Evolutionary conservation across 129 eudicot genomes (phyloP), one percentile per base, ranked within the genome.

Genomic region (Cynara cardunculus): DNA sequence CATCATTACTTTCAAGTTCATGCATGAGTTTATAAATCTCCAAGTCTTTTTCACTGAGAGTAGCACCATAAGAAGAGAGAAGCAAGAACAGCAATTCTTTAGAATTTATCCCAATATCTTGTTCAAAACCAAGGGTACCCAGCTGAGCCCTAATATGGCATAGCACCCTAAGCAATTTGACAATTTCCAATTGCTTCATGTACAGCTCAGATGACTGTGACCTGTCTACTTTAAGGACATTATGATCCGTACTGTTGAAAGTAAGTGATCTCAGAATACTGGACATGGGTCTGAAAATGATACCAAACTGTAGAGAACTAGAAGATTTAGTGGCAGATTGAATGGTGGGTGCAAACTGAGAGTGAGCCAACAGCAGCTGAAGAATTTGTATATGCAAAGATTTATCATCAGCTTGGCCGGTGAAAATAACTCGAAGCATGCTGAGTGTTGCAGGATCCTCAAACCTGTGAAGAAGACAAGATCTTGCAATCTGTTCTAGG

Each of bases 41-140:
- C 87, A 96, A 19, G 81, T 96, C 99, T 71, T 89, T 69, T 80
- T 92, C 91, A 87, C 88, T 82, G 24, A 87, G 56, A 10, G 95
- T 96, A 59, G 97, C 99, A 84, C 95, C 88, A 77, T 92, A 96
- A 41, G 95, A 87, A 71, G 95, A 85, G 74, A 96, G 66, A 80
- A 96, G 98, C 84, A 91, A 84, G 87, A 79, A 84, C 49, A 89
- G 16, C 81, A 96, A 87, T 39, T 96, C 98, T 78, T 74, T 84
- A 18, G 76, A 69, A 73, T 88, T 91, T 84, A 92, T 86, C 53
- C 82, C 92, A 8, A 66, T 85, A 49, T 85, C 94, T 75, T 87
- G 80, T 69, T 85, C 93, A 82, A 74, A 78, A 84, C 84, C 80
- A 37, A 66, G 44, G 79, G 80, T 75, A 21, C 75, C 24, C 78